phyloP scores from a whole-genome alignment of 805 yeast genomes.

The Priceomyces medius region DNA sequence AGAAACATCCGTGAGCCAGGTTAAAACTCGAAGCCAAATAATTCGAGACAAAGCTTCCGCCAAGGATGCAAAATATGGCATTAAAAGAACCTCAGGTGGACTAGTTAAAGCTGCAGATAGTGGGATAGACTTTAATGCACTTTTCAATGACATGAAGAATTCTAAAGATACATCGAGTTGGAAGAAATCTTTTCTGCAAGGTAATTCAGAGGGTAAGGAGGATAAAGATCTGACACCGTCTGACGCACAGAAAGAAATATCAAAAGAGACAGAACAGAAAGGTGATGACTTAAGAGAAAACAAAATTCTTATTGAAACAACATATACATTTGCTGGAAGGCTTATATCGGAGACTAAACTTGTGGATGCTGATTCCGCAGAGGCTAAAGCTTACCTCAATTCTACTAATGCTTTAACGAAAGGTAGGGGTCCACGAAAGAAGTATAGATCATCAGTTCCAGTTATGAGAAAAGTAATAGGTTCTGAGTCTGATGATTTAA shows the following conservation, averaged over 20 bases:
- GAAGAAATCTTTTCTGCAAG: not conserved
- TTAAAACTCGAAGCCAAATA: slow-evolving; percentile 69
- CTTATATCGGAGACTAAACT: slow-evolving; percentile 71
- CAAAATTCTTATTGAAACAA: slow-evolving; percentile 67
- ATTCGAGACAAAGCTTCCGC: slow-evolving; percentile 31
- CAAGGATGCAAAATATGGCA: slow-evolving; percentile 9
- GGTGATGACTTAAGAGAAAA: slow-evolving; percentile 33
- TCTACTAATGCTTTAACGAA: slow-evolving; percentile 43
- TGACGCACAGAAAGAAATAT: slow-evolving; percentile 6
- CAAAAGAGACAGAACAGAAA: slow-evolving; percentile 2
- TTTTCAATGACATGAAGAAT: slow-evolving; percentile 28
- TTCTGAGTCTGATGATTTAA: slow-evolving; percentile 24
- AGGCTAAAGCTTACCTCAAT: slow-evolving; percentile 76
- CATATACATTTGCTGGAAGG: slow-evolving; percentile 89
- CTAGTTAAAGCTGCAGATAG: slow-evolving; percentile 11
- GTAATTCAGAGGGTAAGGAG: slow-evolving; percentile 11
- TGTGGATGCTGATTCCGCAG: slow-evolving; percentile 78
- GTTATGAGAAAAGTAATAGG: slow-evolving; percentile 34
- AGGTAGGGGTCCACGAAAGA: slow-evolving; percentile 8
- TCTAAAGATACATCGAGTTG: slow-evolving; percentile 13
- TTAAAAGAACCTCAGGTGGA: slow-evolving; percentile 13
- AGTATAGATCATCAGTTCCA: slow-evolving; percentile 28
- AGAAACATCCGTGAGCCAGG: slow-evolving; percentile 54
- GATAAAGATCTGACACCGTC: slow-evolving; percentile 11
- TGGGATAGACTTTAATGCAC: slow-evolving; percentile 29